A percentile compares a stretch with the other conserved stretches of the same genome.
Conservation (phyloP, 352 stramenopile species). For the Globisporangium paddicum region DNA sequence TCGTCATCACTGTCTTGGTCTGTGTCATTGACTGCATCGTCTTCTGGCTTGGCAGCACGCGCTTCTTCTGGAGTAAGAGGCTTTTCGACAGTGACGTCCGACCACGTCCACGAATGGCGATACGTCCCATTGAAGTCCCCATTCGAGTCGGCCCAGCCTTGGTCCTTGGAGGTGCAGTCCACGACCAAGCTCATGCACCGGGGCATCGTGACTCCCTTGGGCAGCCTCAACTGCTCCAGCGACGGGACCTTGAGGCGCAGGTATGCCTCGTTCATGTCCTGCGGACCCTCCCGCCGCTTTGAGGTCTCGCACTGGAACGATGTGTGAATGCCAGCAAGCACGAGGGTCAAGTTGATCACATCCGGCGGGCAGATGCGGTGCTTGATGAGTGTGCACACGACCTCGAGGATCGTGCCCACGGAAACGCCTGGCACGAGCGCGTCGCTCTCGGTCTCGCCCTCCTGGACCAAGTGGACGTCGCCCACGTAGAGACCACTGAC, state of each 20-base stretch:
- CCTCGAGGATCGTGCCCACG: not conserved
- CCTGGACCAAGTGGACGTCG: not conserved
- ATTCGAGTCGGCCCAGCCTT: constrained; percentile 52
- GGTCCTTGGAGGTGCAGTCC: constrained; percentile 58
- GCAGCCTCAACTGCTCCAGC: constrained; percentile 26
- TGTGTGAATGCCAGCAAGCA: not conserved
- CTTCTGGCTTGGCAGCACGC: not conserved
- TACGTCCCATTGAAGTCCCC: constrained; percentile 50
- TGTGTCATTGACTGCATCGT: not conserved
- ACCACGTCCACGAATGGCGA: constrained; percentile 46
- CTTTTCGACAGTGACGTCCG: constrained; percentile 41
- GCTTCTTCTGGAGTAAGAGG: not conserved
- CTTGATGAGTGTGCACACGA: not conserved
- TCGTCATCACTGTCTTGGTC: too few species aligned
- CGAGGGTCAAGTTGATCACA: not conserved
- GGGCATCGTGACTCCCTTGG: constrained; percentile 28
- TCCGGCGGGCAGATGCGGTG: not conserved
- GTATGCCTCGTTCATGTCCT: constrained; percentile 54
- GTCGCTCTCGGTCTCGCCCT: not conserved
- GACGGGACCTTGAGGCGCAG: constrained; percentile 32
- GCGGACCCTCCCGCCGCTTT: not conserved
- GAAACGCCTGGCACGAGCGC: not conserved
- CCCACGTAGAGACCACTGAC: not conserved
- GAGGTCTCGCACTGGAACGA: not conserved
- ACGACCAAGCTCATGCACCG: constrained; percentile 38